Percentiles rank a stretch among this genome's conserved stretches.
phyloP scores from a whole-genome alignment of 1,284 basidiomycete genomes.

The Ceratobasidium sp. region DNA sequence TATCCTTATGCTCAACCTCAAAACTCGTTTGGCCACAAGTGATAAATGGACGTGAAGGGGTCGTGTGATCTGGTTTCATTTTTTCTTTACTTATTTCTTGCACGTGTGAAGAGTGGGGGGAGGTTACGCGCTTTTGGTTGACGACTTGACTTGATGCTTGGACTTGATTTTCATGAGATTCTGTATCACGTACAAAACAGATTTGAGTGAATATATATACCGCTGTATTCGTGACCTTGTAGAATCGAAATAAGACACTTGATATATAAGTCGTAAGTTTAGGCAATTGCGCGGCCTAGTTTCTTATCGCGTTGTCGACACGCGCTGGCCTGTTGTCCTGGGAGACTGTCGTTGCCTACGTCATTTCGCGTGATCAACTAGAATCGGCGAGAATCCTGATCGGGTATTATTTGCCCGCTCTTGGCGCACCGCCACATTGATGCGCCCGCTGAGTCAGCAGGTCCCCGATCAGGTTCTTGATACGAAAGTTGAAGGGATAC shows the following conservation, averaged over 20 bases:
- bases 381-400: neutral
- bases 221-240: too few species aligned
- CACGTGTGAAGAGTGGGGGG: neutral
- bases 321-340: too few species aligned
- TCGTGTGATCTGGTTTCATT: neutral
- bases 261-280: too few species aligned
- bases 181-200: too few species aligned
- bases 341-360: neutral
- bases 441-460: conserved; percentile 21
- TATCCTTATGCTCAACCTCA: conserved; percentile 20
- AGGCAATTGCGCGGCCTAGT: too few species aligned
- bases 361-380: neutral
- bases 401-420: neutral
- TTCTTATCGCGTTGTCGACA: neutral
- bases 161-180: too few species aligned
- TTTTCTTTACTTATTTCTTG: neutral
- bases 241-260: too few species aligned
- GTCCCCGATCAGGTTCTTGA: conserved; percentile 14
- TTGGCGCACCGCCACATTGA: neutral
- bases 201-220: too few species aligned
- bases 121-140: too few species aligned
- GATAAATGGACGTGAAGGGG: neutral
- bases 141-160: too few species aligned
- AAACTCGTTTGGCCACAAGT: conserved; percentile 34
- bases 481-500: too few species aligned